These are phyloP conservation scores for Bipolaris oryzae DNA, from an alignment of 2,329 filamentous ascomycete genomes.

Conservation along the genomic window DNA sequence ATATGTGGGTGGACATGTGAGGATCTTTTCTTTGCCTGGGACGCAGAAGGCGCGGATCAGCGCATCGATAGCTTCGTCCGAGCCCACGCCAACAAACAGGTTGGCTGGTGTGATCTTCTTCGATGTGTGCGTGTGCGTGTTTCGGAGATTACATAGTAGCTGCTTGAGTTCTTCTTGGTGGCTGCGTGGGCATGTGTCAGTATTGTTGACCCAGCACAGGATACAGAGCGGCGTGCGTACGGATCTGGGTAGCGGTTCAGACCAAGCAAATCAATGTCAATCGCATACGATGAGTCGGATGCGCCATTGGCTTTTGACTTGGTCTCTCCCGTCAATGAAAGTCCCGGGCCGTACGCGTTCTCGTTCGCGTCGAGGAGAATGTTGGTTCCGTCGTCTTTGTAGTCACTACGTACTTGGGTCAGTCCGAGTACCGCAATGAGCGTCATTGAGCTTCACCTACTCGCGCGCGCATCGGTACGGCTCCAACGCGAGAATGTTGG, in stretches of 20 bases:
- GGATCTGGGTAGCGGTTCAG: conserved; percentile 96
- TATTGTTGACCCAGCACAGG: neutral
- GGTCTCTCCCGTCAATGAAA: conserved; percentile 60
- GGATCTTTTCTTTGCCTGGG: conserved; percentile 84
- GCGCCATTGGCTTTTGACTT: conserved; percentile 51
- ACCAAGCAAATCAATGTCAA: conserved; percentile 75
- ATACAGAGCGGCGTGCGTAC: conserved; percentile 39
- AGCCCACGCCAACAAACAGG: conserved; percentile 93
- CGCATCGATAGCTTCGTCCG: conserved; percentile 95
- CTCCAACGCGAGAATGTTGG: conserved; percentile 60
- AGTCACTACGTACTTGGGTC: conserved; percentile 71
- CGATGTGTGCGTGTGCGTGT: conserved; percentile 78
- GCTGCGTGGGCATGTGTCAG: conserved; percentile 40
- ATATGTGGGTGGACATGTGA: conserved; percentile 95
- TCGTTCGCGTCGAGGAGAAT: conserved; percentile 97
- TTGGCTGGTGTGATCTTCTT: conserved; percentile 77
- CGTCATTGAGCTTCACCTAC: conserved; percentile 47
- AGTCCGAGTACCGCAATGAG: conserved; percentile 13
- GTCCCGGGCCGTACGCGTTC: conserved; percentile 88
- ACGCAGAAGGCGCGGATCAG: conserved; percentile 91
- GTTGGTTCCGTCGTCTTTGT: conserved; percentile 97
- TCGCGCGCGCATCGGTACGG: conserved; percentile 62
- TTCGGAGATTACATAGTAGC: conserved; percentile 83
- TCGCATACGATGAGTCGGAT: conserved; percentile 49
- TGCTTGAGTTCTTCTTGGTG: conserved; percentile 89